Percentiles rank a stretch among this genome's conserved stretches.
Evolutionary conservation across 306 rosid species (phyloP).

Genomic region (Begonia fuchsioides): DNA sequence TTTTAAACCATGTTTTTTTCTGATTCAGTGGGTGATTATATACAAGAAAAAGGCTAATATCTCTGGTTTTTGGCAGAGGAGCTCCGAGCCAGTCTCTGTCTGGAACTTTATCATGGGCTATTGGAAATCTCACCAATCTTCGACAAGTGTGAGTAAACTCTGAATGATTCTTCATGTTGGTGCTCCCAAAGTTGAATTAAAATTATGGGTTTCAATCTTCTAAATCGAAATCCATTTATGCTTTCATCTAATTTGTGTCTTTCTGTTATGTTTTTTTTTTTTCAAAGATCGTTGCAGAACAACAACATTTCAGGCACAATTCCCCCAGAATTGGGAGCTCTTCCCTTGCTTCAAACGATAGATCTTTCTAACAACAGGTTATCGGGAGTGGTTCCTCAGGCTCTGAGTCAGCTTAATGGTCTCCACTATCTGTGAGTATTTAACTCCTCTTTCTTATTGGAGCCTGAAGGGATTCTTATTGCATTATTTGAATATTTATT

Average conservation of each 20-base stretch:
- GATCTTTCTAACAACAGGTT: slow-evolving; percentile 84
- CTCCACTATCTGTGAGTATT: slow-evolving; percentile 68
- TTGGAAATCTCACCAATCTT: slow-evolving; percentile 74
- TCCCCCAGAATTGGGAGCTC: too few species aligned
- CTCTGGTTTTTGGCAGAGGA: slow-evolving; percentile 38
- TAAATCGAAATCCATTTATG: neutral
- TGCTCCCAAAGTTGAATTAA: neutral
- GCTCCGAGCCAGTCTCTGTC: slow-evolving; percentile 93
- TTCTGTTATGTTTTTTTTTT: slow-evolving; percentile 5
- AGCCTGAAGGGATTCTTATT: too few species aligned
- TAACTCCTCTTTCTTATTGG: neutral
- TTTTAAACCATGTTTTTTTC: neutral
- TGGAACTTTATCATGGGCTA: slow-evolving; percentile 54
- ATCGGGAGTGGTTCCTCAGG: slow-evolving; percentile 47
- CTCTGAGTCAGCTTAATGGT: slow-evolving; percentile 43
- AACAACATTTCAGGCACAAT: too few species aligned
- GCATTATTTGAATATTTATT: neutral
- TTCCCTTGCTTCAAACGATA: slow-evolving; percentile 2
- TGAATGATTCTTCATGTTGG: neutral
- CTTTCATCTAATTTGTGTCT: slow-evolving; percentile 1
- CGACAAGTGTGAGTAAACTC: slow-evolving; percentile 61
- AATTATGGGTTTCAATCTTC: neutral
- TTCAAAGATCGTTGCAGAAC: slow-evolving; percentile 28
- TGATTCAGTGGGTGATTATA: neutral
- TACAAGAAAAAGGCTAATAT: neutral